Conservation (phyloP, 2,329 filamentous ascomycete genomes). For the Neofusicoccum parvum region DNA sequence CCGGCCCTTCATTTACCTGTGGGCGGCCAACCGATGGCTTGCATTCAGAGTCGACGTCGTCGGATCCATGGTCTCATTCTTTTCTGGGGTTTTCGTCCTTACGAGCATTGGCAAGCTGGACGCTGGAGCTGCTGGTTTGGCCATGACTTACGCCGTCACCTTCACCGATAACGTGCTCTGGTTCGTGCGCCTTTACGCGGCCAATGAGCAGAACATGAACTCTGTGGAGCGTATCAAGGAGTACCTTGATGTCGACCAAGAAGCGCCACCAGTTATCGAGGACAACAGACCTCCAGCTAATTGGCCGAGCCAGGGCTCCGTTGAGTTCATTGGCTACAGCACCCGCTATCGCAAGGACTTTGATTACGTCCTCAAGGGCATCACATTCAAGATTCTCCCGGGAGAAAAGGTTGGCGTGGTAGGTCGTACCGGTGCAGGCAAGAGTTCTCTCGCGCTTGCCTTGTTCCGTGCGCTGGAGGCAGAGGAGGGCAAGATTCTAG, state of each 20-base stretch:
- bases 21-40: slow-evolving; percentile 96
- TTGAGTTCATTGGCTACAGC: slow-evolving; percentile 79
- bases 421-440: slow-evolving; percentile 91
- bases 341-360: slow-evolving; percentile 87
- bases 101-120: slow-evolving; percentile 80
- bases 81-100: slow-evolving; percentile 88
- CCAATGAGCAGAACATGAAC: slow-evolving; percentile 99
- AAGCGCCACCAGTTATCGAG: slow-evolving; percentile 76
- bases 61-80: slow-evolving; percentile 90
- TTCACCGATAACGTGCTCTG: slow-evolving; percentile 97
- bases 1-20: slow-evolving; percentile 92
- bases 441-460: slow-evolving; percentile 90
- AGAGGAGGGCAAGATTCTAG: slow-evolving; percentile 82
- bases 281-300: slow-evolving; percentile 74
- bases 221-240: slow-evolving; percentile 97
- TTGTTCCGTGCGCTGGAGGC: slow-evolving; percentile 93
- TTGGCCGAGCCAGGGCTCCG: slow-evolving; percentile 84
- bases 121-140: slow-evolving; percentile 88
- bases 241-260: slow-evolving; percentile 94
- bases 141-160: slow-evolving; percentile 91
- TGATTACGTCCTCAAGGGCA: slow-evolving; percentile 78
- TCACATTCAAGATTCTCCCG: slow-evolving; percentile 83
- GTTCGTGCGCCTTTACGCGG: slow-evolving; percentile 90
- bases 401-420: slow-evolving; percentile 95
- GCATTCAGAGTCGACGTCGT: slow-evolving; percentile 88